A percentile compares a stretch with the other conserved stretches of the same genome.
phyloP scores from a whole-genome alignment of 768 basidiomycete species.

The Mrakia hoshinonis region DNA sequence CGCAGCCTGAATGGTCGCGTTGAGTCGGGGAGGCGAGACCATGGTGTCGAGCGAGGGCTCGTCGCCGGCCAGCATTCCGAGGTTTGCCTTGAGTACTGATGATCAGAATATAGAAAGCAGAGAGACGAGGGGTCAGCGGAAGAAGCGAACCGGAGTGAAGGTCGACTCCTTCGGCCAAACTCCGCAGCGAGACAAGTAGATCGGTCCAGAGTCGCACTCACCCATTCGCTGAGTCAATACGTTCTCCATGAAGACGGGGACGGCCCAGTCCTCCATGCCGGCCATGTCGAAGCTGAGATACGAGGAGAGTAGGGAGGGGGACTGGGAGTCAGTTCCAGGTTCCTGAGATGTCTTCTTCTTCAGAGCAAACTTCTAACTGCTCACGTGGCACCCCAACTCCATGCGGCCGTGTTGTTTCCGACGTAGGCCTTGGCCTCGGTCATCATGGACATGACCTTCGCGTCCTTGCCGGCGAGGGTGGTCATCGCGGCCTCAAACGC shows the following conservation, averaged over 20 bases:
- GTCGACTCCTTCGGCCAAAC: too few species aligned
- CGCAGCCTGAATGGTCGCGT: neutral
- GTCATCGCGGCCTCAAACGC: neutral
- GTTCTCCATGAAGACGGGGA: constrained; percentile 6
- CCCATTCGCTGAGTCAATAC: constrained; percentile 15
- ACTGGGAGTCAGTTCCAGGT: neutral
- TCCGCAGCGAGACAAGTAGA: too few species aligned
- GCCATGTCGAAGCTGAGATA: neutral
- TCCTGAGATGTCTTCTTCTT: neutral
- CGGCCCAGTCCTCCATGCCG: constrained; percentile 2
- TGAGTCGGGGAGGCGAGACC: neutral
- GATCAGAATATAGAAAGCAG: too few species aligned
- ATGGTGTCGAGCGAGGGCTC: constrained; percentile 9
- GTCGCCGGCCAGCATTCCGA: too few species aligned
- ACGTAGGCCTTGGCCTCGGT: constrained; percentile 1
- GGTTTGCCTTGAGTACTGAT: too few species aligned
- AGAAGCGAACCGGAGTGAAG: too few species aligned
- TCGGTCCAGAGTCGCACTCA: too few species aligned
- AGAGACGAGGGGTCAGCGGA: too few species aligned
- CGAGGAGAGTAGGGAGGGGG: neutral
- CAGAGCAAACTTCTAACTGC: neutral
- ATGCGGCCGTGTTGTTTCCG: constrained; percentile 11
- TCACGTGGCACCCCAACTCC: constrained; percentile 1
- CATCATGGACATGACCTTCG: constrained; percentile 3
- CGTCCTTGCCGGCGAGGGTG: neutral